A percentile compares a stretch with the other conserved stretches of the same genome.
phyloP scores from a whole-genome alignment of 208 protist species.

The Wallacemonas sp. region DNA sequence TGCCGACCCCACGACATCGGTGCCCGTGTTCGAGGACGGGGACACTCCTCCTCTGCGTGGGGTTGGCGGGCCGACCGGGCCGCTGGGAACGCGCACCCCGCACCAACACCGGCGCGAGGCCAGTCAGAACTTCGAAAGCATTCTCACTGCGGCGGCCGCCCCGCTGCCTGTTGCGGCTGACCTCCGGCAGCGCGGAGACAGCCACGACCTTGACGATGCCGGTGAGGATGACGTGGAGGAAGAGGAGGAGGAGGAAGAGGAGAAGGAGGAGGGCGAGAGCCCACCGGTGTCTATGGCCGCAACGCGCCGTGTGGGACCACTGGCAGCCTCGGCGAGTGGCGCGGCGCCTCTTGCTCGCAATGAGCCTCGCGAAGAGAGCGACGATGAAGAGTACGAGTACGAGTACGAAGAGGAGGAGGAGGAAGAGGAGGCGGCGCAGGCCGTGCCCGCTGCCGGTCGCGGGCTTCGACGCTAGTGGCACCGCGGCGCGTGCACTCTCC shows the following conservation, averaged over 20 bases:
- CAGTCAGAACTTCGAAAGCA: slow-evolving; percentile 45
- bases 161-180: slow-evolving; percentile 21
- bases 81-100: background rate
- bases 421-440: slow-evolving; percentile 7
- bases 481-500: background rate
- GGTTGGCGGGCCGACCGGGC: background rate
- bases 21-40: background rate
- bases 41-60: background rate
- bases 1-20: background rate
- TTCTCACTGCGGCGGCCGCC: slow-evolving; percentile 32
- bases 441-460: background rate
- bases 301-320: background rate
- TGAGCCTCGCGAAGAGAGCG: slow-evolving; percentile 8
- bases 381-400: slow-evolving; percentile 26
- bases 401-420: slow-evolving; percentile 19
- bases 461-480: too few relatives aligned
- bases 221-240: slow-evolving; percentile 6
- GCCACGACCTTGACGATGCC: background rate
- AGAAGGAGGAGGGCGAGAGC: slow-evolving; percentile 7
- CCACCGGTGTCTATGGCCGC: background rate
- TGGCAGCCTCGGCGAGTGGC: background rate
- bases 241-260: slow-evolving; percentile 22
- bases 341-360: background rate
- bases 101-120: slow-evolving; percentile 11
- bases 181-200: slow-evolving; percentile 37